Base-by-base conservation (phyloP, 2,329 filamentous ascomycete species). In the Neodidymelliopsis sp. region DNA sequence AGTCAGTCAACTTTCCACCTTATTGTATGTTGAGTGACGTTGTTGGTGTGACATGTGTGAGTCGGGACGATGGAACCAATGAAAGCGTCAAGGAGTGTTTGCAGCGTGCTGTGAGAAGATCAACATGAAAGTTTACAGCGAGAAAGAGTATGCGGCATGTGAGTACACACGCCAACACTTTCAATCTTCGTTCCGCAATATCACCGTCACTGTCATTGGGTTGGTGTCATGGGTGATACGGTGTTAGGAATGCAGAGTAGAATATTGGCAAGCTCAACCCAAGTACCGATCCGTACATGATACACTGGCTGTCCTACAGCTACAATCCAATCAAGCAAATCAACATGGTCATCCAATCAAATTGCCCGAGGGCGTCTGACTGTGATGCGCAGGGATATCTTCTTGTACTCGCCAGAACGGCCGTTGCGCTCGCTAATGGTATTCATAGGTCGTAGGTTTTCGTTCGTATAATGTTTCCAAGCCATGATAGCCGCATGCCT, bases 401-500 rank as follows among this genome's bases (percentile, higher is more conserved):
- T 57, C 40, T 56, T 60, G 36, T 57, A 60, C 30, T 52, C 53
- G 48, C 53, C 57, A 53, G 54, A 59, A 49, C 50, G 56, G 31
- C 52, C 51, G 36, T 56, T 46, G 51, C 43, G 49, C 37, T 57
- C 57, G 48, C 53, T 51, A 51, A 57, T 35, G 51, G 47, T 37
- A 43, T 54, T 54, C 52, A 50, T 52, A 51, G 52, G 46, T 56
- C 57, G 56, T 61, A 54, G 44, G 50, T 49, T 47, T 46, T 67
- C 53, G 44, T 62, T 52, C 42, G 53, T 45, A 41, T 45, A 57
- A 49, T 60, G 57, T 54, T 46, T 54, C 67, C 63, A 67, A 60
- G 67, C 63, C 36, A 36, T 51, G 13, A 61, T 59, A 67, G 66
- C 67, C 60, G 65, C 67, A 53, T 46, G 48, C 33, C 40, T 40